Conservation (phyloP, 306 rosid species). For the Vigna hirtella region DNA sequence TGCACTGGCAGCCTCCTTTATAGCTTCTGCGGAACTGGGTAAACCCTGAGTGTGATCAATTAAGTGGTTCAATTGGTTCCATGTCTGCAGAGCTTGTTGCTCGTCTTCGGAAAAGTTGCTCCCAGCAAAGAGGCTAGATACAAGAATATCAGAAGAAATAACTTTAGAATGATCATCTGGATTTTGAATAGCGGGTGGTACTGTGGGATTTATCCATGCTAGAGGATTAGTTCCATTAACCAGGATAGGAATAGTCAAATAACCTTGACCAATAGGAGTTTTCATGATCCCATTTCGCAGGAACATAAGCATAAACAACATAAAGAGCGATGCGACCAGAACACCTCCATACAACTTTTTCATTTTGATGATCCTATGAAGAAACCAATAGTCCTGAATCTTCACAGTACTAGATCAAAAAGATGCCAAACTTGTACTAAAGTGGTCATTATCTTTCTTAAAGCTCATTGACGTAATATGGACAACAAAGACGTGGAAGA, state of each 20-base stretch:
- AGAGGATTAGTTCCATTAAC: slow-evolving; percentile 76
- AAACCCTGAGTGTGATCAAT: slow-evolving; percentile 75
- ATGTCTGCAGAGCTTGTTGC: slow-evolving; percentile 72
- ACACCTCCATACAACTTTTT: slow-evolving; percentile 83
- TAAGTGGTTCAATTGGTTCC: slow-evolving; percentile 80
- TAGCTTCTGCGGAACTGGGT: slow-evolving; percentile 91
- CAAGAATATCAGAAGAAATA: slow-evolving; percentile 64
- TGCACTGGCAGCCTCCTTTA: slow-evolving; percentile 87
- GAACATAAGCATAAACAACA: slow-evolving; percentile 76
- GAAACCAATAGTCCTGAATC: slow-evolving; percentile 46
- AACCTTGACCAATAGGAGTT: slow-evolving; percentile 65
- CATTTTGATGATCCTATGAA: slow-evolving; percentile 61
- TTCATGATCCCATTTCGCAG: slow-evolving; percentile 75
- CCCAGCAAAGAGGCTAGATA: slow-evolving; percentile 69
- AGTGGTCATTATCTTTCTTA: slow-evolving; percentile 29
- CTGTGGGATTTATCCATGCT: slow-evolving; percentile 71
- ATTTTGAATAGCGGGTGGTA: slow-evolving; percentile 72
- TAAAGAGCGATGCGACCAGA: slow-evolving; percentile 68
- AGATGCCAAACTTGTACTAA: slow-evolving; percentile 39
- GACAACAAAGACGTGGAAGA: slow-evolving; percentile 24
- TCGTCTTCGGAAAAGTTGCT: slow-evolving; percentile 72
- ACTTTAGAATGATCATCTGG: slow-evolving; percentile 70
- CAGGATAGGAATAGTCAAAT: slow-evolving; percentile 53
- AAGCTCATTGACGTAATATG: slow-evolving; percentile 2
- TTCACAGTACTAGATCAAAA: slow-evolving; percentile 44